These are phyloP conservation scores for Moricandia arvensis DNA, from an alignment of 345 rosid genomes.

Conservation along the genomic window DNA sequence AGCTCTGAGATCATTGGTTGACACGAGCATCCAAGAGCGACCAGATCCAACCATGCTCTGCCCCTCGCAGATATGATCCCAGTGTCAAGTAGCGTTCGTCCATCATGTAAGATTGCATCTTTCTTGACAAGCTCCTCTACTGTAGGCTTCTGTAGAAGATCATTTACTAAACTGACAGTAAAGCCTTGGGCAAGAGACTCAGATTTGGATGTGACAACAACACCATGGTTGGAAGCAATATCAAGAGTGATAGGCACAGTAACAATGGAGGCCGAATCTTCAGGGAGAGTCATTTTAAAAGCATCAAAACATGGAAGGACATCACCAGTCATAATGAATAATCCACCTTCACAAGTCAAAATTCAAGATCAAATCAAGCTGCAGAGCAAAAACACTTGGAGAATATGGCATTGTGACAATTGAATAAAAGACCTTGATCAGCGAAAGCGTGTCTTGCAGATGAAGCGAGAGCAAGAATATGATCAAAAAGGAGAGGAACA, in stretches of 20 bases:
- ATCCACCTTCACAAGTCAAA: conserved; percentile 56
- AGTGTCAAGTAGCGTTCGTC: conserved; percentile 88
- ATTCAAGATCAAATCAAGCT: not conserved
- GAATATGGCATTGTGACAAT: no score
- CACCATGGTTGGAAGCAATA: conserved; percentile 95
- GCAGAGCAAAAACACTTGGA: no score
- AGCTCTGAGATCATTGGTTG: conserved; percentile 73
- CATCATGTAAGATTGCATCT: conserved; percentile 81
- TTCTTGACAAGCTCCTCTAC: conserved; percentile 64
- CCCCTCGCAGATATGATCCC: conserved; percentile 93
- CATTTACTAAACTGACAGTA: conserved; percentile 62
- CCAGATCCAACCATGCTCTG: conserved; percentile 86
- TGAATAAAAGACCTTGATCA: conserved; percentile 59
- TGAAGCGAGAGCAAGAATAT: conserved; percentile 93
- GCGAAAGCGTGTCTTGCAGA: conserved; percentile 81
- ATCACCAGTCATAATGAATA: conserved; percentile 96
- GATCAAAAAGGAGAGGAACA: conserved; percentile 92
- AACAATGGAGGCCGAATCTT: conserved; percentile 74
- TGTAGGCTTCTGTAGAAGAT: conserved; percentile 89
- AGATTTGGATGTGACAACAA: conserved; percentile 69
- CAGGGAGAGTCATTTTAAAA: conserved; percentile 66
- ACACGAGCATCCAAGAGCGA: conserved; percentile 69
- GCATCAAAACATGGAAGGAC: conserved; percentile 99
- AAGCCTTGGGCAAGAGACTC: conserved; percentile 42
- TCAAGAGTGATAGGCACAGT: conserved; percentile 97